Conservation (phyloP, 2,329 filamentous ascomycete genomes). For the Claviceps monticola region DNA sequence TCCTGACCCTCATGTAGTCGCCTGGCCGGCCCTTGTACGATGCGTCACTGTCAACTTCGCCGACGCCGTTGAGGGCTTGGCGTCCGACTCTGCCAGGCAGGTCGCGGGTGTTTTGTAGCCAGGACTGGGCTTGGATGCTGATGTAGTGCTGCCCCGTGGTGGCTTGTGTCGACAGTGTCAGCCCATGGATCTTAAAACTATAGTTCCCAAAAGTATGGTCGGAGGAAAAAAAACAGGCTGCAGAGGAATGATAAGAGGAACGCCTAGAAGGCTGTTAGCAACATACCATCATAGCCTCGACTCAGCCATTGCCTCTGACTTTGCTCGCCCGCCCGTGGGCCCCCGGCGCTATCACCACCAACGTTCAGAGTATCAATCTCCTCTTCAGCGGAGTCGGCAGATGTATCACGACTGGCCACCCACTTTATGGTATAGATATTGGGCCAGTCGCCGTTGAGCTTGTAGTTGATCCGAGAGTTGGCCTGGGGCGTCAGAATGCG, state of each 20-base stretch:
- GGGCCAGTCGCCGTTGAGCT: not conserved
- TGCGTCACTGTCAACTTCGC: too few relatives aligned
- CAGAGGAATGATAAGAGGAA: not conserved
- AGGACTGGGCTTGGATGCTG: not conserved
- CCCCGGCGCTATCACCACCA: too few relatives aligned
- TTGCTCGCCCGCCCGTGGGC: not conserved
- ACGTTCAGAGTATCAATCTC: not conserved
- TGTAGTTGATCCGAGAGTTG: not conserved
- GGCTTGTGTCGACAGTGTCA: not conserved
- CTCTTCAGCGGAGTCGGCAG: too few relatives aligned
- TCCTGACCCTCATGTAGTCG: constrained; percentile 7
- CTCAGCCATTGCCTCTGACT: not conserved
- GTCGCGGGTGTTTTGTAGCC: not conserved
- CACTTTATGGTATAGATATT: not conserved
- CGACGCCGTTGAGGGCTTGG: not conserved
- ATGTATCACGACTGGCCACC: not conserved
- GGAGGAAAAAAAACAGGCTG: not conserved
- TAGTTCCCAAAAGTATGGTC: not conserved
- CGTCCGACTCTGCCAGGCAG: too few relatives aligned
- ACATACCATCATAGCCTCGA: not conserved
- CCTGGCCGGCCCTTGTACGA: not conserved
- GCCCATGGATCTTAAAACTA: not conserved
- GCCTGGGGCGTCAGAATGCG: not conserved
- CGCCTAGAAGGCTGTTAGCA: too few relatives aligned
- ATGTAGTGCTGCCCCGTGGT: not conserved